These are phyloP conservation scores for Flaveria trinervia DNA, from an alignment of 129 eudicot genomes.

Conservation along the genomic window DNA sequence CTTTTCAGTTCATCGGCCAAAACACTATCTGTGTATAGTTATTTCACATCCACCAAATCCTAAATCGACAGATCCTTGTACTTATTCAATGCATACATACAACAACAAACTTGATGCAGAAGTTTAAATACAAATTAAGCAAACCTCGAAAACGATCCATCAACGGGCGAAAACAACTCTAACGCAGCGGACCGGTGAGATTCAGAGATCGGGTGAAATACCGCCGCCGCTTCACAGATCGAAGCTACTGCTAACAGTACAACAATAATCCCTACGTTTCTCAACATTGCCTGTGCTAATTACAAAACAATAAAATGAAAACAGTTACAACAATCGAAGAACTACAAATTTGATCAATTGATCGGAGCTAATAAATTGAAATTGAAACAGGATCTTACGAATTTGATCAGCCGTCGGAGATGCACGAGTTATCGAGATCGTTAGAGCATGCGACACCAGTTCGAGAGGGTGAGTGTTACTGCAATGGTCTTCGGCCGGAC, in stretches of 20 bases:
- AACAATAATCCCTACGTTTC: conserved; percentile 48
- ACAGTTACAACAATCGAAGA: background rate
- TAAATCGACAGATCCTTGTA: background rate
- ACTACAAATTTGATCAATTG: background rate
- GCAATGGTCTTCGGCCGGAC: conserved; percentile 34
- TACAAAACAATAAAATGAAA: background rate
- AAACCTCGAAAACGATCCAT: conserved; percentile 67
- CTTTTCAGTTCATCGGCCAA: background rate
- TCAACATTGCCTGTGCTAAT: conserved; percentile 52
- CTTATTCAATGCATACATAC: conserved; percentile 1
- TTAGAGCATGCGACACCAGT: conserved; percentile 29
- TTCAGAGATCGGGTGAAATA: conserved; percentile 66
- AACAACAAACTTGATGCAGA: background rate
- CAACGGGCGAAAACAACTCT: conserved; percentile 47
- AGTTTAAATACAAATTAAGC: conserved; percentile 35
- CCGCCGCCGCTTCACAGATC: conserved; percentile 59
- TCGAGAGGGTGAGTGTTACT: conserved; percentile 19
- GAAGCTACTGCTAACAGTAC: conserved; percentile 39
- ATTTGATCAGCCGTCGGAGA: conserved; percentile 33
- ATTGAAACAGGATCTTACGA: conserved; percentile 20
- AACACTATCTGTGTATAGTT: background rate
- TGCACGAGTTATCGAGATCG: background rate
- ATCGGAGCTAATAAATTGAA: conserved; percentile 15
- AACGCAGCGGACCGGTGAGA: conserved; percentile 78
- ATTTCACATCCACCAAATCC: background rate